Percentiles rank a stretch among this genome's conserved stretches.
Evolutionary conservation across 306 rosid species (phyloP).

Genomic region (Castanopsis chinensis): DNA sequence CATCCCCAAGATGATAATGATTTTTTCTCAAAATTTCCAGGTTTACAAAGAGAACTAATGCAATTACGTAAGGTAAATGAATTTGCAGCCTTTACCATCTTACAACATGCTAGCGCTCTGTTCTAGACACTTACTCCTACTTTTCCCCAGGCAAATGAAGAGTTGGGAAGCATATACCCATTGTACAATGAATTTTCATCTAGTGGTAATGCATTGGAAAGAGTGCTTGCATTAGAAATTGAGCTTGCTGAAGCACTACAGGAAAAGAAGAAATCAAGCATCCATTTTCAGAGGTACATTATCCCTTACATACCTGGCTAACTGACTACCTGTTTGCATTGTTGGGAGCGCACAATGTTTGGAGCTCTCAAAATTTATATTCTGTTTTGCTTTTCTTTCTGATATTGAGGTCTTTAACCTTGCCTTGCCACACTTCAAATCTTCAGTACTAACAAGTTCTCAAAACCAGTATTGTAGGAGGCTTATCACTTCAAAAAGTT

Average conservation of each 20-base stretch:
- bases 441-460: background rate
- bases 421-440: background rate
- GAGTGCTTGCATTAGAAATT: constrained; percentile 91
- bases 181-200: constrained; percentile 53
- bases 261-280: constrained; percentile 66
- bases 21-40: constrained; percentile 51
- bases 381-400: too few relatives aligned
- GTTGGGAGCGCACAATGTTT: background rate
- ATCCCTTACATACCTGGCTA: constrained; percentile 18
- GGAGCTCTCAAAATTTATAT: too few relatives aligned
- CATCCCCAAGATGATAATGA: constrained; percentile 43
- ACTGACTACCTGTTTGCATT: constrained; percentile 5
- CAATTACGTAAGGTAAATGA: constrained; percentile 68
- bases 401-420: background rate
- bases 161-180: constrained; percentile 73
- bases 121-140: constrained; percentile 17
- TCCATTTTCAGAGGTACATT: constrained; percentile 85
- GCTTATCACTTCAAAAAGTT: background rate
- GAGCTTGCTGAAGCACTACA: constrained; percentile 91
- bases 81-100: constrained; percentile 14
- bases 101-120: background rate
- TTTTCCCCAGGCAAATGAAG: constrained; percentile 74
- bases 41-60: constrained; percentile 66
- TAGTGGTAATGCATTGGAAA: constrained; percentile 84
- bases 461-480: background rate